phyloP scores from a whole-genome alignment of 495 filamentous ascomycete species.

The Recurvomyces mirabilis region DNA sequence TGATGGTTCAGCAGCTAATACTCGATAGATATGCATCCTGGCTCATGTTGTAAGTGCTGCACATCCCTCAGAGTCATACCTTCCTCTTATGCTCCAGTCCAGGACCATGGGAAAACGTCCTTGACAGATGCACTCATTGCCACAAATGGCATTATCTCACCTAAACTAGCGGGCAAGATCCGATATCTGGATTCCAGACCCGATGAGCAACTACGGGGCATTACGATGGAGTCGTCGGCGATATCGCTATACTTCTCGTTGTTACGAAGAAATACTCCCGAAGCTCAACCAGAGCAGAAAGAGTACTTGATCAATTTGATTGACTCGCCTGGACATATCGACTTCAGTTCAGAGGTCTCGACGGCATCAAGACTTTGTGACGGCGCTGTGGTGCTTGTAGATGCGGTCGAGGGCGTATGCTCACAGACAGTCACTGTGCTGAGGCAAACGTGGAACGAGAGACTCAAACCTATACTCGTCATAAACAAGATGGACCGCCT shows the following conservation, averaged over 20 bases:
- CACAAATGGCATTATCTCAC: slow-evolving; percentile 98
- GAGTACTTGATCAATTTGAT: slow-evolving; percentile 97
- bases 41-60: slow-evolving; percentile 73
- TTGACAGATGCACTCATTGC: slow-evolving; percentile 92
- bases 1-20: slow-evolving; percentile 11
- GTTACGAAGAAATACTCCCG: slow-evolving; percentile 55
- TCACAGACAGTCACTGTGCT: slow-evolving; percentile 97
- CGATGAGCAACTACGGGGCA: slow-evolving; percentile 92
- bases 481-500: slow-evolving; percentile 98
- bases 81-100: neutral
- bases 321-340: slow-evolving; percentile 95
- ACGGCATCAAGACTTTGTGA: slow-evolving; percentile 92
- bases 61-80: slow-evolving; percentile 1
- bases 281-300: slow-evolving; percentile 56
- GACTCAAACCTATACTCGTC: slow-evolving; percentile 84
- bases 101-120: slow-evolving; percentile 98
- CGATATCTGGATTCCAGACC: slow-evolving; percentile 93
- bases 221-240: slow-evolving; percentile 98
- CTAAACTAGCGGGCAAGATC: slow-evolving; percentile 94
- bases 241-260: slow-evolving; percentile 96
- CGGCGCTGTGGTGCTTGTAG: slow-evolving; percentile 89
- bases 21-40: slow-evolving; percentile 83
- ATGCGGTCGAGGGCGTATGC: slow-evolving; percentile 96
- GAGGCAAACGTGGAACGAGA: slow-evolving; percentile 90
- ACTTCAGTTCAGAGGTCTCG: slow-evolving; percentile 97